Base-by-base conservation (phyloP, 2,329 filamentous ascomycete species). In the Paracorniculantispora psalliotae region DNA sequence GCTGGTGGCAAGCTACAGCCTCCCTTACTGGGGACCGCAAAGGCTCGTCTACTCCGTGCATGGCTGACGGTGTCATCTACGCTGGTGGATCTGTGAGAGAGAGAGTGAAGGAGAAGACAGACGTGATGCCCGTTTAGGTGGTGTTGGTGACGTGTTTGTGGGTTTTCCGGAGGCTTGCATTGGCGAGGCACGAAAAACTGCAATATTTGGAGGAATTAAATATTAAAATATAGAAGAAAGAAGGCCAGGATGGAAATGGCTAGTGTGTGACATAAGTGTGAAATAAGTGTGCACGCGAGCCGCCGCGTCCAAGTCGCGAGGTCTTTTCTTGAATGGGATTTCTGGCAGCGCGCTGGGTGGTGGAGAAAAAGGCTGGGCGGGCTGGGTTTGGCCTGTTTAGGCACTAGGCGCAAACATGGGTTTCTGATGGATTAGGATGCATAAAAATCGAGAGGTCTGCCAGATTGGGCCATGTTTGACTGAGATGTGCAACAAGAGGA, bases 251-350 rank as follows among this genome's bases (percentile, higher is more conserved):
- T 33, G 30, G 30, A 33, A 33, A 33, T 33, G 30, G 30, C n/a
- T n/a, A n/a, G n/a, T n/a, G n/a, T n/a, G n/a, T n/a, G n/a, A n/a
- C n/a, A 33, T 25, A 4, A 46, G 39, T 43, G 39, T 46, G 3
- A 43, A 28, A 35, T 23, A 21, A 30, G 33, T 54, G 10, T 17
- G 39, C 26, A 23, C 37, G 25, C 51, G 26, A 44, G 35, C 26
- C 25, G 49, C 50, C 51, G 51, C 51, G 51, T 54, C 51, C 53
- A 47, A 48, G 43, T 56, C 53, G 53, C 35, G 50, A 48, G 33
- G 4, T 28, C 15, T 37, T 19, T 35, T n/a, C n/a, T n/a, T 33
- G 21, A n/a, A 48, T 48, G 33, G 28, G 12, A 51, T 51, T 25
- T 51, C 28, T n/a, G 10, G 12, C n/a, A 2, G 4, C 23, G 21